A percentile compares a stretch with the other conserved stretches of the same genome.
phyloP scores from a whole-genome alignment of 768 basidiomycete genomes.

The Tricholoma sp. region DNA sequence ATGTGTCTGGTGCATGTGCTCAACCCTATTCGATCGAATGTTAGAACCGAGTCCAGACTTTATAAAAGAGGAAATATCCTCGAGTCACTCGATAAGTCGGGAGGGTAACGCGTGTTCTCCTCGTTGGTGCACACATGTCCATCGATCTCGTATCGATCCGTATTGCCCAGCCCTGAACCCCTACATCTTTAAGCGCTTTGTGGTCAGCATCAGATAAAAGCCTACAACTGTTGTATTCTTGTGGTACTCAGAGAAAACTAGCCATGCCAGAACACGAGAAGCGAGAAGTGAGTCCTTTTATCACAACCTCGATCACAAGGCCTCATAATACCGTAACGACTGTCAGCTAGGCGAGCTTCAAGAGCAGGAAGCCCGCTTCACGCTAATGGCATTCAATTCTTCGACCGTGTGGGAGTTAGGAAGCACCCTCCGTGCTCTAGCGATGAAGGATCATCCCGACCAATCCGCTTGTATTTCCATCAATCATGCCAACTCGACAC shows the following conservation, averaged over 20 bases:
- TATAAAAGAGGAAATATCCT: background rate
- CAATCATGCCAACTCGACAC: conserved; percentile 4
- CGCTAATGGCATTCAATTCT: conserved; percentile 8
- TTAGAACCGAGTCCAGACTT: background rate
- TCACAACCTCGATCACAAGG: no score
- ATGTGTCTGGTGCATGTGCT: background rate
- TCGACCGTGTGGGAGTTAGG: conserved; percentile 11
- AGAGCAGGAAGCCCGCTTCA: conserved; percentile 8
- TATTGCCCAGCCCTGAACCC: background rate
- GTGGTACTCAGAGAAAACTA: background rate
- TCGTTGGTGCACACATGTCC: background rate
- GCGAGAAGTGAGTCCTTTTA: conserved; percentile 3
- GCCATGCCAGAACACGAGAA: conserved; percentile 10
- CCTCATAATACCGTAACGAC: background rate
- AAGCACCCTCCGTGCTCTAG: conserved; percentile 7
- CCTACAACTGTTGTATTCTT: background rate
- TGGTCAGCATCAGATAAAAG: background rate
- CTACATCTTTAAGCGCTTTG: background rate
- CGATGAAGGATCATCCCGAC: conserved; percentile 10
- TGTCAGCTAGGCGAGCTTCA: conserved; percentile 2
- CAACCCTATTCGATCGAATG: background rate
- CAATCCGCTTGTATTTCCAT: conserved; percentile 8
- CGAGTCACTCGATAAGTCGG: background rate
- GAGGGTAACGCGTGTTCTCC: background rate
- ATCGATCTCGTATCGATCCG: background rate